A percentile compares a stretch with the other conserved stretches of the same genome.
These are phyloP conservation scores for Priceomyces carsonii DNA, from an alignment of 805 yeast genomes.

Conservation along the genomic window DNA sequence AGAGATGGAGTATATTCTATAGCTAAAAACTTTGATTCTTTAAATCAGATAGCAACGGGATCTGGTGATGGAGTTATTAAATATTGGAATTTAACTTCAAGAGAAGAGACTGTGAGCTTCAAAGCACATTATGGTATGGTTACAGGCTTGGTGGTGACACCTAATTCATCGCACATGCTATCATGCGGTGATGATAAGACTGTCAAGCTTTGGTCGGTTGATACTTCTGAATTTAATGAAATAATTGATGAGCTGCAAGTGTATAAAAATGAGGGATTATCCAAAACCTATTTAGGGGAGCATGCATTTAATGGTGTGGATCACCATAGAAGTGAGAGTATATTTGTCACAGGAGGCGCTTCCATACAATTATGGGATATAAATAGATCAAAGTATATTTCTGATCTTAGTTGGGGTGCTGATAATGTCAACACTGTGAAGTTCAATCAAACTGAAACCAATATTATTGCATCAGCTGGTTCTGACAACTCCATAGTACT, in stretches of 20 bases:
- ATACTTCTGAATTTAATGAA: slow-evolving; percentile 48
- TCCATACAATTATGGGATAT: slow-evolving; percentile 91
- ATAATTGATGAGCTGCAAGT: slow-evolving; percentile 30
- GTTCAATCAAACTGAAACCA: slow-evolving; percentile 89
- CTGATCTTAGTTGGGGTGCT: slow-evolving; percentile 93
- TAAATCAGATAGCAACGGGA: slow-evolving; percentile 83
- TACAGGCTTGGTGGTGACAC: slow-evolving; percentile 66
- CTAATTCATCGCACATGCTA: slow-evolving; percentile 43
- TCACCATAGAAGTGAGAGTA: slow-evolving; percentile 71
- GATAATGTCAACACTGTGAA: slow-evolving; percentile 82
- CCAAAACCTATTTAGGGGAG: slow-evolving; percentile 80
- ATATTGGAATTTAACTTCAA: slow-evolving; percentile 85
- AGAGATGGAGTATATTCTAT: slow-evolving; percentile 89
- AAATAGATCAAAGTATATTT: slow-evolving; percentile 71
- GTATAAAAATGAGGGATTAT: slow-evolving; percentile 50
- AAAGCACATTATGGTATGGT: slow-evolving; percentile 91
- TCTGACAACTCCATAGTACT: slow-evolving; percentile 88
- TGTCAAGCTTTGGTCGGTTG: slow-evolving; percentile 11
- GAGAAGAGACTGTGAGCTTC: slow-evolving; percentile 73
- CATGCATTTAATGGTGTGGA: slow-evolving; percentile 84
- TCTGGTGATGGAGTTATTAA: slow-evolving; percentile 95
- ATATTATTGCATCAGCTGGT: slow-evolving; percentile 78
- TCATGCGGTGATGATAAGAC: slow-evolving; percentile 88
- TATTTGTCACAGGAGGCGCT: slow-evolving; percentile 92
- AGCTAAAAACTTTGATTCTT: slow-evolving; percentile 70